A percentile compares a stretch with the other conserved stretches of the same genome.
These are phyloP conservation scores for Annulohypoxylon bovei DNA, from an alignment of 495 filamentous ascomycete species.

Conservation along the genomic window DNA sequence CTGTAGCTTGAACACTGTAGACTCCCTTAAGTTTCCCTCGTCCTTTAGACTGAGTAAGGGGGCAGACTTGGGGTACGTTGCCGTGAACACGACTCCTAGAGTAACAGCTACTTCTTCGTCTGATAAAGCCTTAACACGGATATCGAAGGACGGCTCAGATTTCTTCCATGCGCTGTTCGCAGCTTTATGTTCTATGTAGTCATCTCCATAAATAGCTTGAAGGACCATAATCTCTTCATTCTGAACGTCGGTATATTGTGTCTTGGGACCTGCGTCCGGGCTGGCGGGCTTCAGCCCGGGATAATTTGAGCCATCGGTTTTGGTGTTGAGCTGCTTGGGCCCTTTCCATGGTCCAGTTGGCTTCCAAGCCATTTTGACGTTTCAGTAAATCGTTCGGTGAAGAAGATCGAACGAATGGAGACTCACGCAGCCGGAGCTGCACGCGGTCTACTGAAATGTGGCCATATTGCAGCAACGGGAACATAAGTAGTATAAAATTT, in stretches of 20 bases:
- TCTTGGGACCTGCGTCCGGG: slow-evolving; percentile 49
- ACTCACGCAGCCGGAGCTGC: slow-evolving; percentile 48
- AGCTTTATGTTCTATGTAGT: slow-evolving; percentile 78
- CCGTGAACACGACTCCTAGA: slow-evolving; percentile 77
- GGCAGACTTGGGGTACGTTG: slow-evolving; percentile 90
- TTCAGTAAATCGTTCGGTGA: slow-evolving; percentile 35
- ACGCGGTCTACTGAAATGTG: slow-evolving; percentile 42
- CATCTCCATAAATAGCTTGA: slow-evolving; percentile 90
- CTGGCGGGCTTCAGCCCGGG: slow-evolving; percentile 55
- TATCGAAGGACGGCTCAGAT: slow-evolving; percentile 82
- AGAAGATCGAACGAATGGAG: slow-evolving; percentile 40
- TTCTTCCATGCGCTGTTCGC: slow-evolving; percentile 90
- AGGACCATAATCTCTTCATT: slow-evolving; percentile 88
- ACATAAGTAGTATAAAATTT: slow-evolving; percentile 11
- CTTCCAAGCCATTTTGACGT: slow-evolving; percentile 58
- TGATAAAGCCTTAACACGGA: slow-evolving; percentile 75
- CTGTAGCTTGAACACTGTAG: slow-evolving; percentile 71
- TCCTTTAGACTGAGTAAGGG: slow-evolving; percentile 79
- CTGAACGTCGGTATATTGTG: slow-evolving; percentile 86
- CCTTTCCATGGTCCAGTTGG: slow-evolving; percentile 52
- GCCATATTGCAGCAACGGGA: slow-evolving; percentile 42
- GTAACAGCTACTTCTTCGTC: slow-evolving; percentile 72
- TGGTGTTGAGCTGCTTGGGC: slow-evolving; percentile 47
- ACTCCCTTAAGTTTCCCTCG: slow-evolving; percentile 68
- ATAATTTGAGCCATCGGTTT: slow-evolving; percentile 52